Percentiles rank a stretch among this genome's conserved stretches.
phyloP scores from a whole-genome alignment of 805 yeast genomes.

The Torulaspora gathmanii region DNA sequence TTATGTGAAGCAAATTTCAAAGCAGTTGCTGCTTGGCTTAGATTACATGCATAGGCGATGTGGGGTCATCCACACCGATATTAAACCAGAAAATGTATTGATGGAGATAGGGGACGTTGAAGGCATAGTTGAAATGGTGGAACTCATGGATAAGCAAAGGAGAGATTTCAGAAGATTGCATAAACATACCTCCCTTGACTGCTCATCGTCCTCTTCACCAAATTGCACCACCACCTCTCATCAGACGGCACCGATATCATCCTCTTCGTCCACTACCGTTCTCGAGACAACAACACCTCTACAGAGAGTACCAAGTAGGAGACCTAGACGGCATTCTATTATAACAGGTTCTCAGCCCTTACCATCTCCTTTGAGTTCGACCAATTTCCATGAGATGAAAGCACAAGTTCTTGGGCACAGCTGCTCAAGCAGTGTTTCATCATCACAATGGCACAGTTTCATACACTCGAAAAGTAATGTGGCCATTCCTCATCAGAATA shows the following conservation, averaged over 20 bases:
- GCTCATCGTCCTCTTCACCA: slow-evolving; percentile 11
- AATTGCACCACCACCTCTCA: slow-evolving; percentile 2
- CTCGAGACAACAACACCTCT: slow-evolving; percentile 7
- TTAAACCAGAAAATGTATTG: slow-evolving; percentile 73
- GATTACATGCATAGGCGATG: slow-evolving; percentile 59
- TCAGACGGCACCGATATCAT: slow-evolving; percentile 2
- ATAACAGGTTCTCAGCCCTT: slow-evolving; percentile 90
- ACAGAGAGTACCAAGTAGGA: slow-evolving; percentile 29
- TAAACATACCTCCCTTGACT: slow-evolving; percentile 35
- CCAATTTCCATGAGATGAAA: slow-evolving; percentile 35
- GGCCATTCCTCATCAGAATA: slow-evolving; percentile 9
- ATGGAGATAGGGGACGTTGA: slow-evolving; percentile 83
- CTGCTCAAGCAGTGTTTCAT: slow-evolving; percentile 10
- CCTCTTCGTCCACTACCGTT: slow-evolving; percentile 1
- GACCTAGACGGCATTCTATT: slow-evolving; percentile 66
- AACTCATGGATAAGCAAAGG: slow-evolving; percentile 50
- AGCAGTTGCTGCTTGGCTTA: slow-evolving; percentile 67
- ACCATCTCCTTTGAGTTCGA: slow-evolving; percentile 77
- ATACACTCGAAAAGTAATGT: slow-evolving; percentile 14
- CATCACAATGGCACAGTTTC: slow-evolving; percentile 14
- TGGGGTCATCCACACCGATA: slow-evolving; percentile 71
- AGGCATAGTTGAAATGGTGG: slow-evolving; percentile 63
- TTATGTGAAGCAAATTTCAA: slow-evolving; percentile 76
- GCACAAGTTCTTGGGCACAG: slow-evolving; percentile 25
- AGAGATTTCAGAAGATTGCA: slow-evolving; percentile 42